A percentile compares a stretch with the other conserved stretches of the same genome.
Conservation (phyloP, 1,284 basidiomycete species). For the Psilocybe mexicana region DNA sequence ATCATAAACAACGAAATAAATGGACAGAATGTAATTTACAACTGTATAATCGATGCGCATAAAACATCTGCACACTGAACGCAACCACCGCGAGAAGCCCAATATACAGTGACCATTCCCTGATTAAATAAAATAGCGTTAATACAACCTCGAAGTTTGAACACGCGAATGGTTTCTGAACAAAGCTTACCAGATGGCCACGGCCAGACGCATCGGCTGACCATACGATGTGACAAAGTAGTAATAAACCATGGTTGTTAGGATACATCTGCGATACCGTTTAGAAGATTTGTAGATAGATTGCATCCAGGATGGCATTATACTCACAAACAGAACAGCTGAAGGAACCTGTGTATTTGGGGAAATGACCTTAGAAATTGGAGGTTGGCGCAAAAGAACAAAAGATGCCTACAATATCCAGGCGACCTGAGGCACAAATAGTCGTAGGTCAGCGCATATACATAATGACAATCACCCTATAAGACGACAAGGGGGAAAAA, state of each 20-base stretch:
- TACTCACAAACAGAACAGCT: background rate
- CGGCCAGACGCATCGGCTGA: background rate
- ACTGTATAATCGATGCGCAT: background rate
- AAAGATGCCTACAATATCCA: background rate
- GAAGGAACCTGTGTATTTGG: background rate
- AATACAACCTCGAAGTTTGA: too few species aligned
- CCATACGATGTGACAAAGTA: background rate
- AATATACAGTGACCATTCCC: conserved; percentile 2
- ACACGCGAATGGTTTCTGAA: background rate
- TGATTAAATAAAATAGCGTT: background rate
- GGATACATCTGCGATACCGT: background rate
- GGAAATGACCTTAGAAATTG: background rate
- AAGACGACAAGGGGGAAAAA: too few species aligned
- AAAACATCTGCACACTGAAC: conserved; percentile 1
- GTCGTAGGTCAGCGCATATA: too few species aligned
- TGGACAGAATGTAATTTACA: background rate
- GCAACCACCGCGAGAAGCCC: background rate
- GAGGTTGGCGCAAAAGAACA: background rate
- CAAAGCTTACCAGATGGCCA: background rate
- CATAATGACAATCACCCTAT: too few species aligned
- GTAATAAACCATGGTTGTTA: background rate
- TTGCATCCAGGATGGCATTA: background rate
- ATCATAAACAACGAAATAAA: too few species aligned
- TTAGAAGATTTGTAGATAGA: background rate
- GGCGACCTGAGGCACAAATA: background rate